phyloP scores from a whole-genome alignment of 768 basidiomycete species.

The Gyrodon lividus region DNA sequence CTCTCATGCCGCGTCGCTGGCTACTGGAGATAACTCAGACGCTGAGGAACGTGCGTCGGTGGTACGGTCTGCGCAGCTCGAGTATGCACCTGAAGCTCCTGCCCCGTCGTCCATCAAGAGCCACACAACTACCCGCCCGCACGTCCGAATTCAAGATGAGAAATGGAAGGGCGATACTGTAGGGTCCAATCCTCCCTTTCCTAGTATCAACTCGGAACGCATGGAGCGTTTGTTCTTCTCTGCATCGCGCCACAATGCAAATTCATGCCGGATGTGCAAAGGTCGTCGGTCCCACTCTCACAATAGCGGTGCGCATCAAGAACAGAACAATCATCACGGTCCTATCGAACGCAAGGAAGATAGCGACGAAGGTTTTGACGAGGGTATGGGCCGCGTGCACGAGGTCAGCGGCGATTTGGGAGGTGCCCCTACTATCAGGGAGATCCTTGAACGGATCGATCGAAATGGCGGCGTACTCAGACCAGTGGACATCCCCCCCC shows the following conservation, averaged over 20 bases:
- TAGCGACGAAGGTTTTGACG: slow-evolving; percentile 18
- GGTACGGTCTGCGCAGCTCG: neutral
- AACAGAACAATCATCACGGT: slow-evolving; percentile 31
- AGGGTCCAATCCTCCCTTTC: slow-evolving; percentile 57
- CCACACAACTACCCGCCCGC: neutral
- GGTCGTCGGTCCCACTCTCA: slow-evolving; percentile 40
- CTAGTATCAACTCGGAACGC: slow-evolving; percentile 74
- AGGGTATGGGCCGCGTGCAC: slow-evolving; percentile 5
- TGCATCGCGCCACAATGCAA: slow-evolving; percentile 70
- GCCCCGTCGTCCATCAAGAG: slow-evolving; percentile 1
- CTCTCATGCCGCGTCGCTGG: neutral
- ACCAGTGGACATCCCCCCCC: slow-evolving; percentile 61
- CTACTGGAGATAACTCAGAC: neutral
- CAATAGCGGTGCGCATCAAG: slow-evolving; percentile 46
- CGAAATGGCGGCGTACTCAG: slow-evolving; percentile 22
- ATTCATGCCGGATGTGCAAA: slow-evolving; percentile 64
- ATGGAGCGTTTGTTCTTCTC: slow-evolving; percentile 82
- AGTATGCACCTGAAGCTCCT: neutral
- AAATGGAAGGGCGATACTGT: slow-evolving; percentile 25
- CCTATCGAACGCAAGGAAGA: neutral
- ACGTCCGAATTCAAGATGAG: slow-evolving; percentile 1
- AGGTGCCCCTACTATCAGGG: slow-evolving; percentile 18
- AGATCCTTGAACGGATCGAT: slow-evolving; percentile 27
- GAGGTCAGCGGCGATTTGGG: slow-evolving; percentile 2
- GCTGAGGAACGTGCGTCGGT: neutral